These are phyloP conservation scores for Xylaria acuta DNA, from an alignment of 495 filamentous ascomycete genomes.

Conservation along the genomic window DNA sequence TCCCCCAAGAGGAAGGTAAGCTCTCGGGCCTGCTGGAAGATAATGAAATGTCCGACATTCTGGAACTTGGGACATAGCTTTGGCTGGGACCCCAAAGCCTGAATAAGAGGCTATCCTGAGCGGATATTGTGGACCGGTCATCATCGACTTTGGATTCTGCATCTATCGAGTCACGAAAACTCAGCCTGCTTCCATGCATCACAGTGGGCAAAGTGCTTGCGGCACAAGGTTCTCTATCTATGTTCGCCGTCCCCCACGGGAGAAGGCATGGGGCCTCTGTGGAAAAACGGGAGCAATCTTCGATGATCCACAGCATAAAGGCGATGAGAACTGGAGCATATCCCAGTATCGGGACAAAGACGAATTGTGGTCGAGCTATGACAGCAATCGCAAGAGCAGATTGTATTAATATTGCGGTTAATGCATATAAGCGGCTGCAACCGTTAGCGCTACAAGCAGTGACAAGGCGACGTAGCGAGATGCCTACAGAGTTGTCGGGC, in stretches of 20 bases:
- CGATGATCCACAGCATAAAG: conserved; percentile 22
- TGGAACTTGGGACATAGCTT: conserved; percentile 30
- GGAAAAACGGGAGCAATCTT: conserved; percentile 17
- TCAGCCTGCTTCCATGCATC: conserved; percentile 1
- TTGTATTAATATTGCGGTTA: conserved; percentile 4
- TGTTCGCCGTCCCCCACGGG: conserved; percentile 3
- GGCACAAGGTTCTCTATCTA: neutral
- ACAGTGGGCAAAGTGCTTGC: neutral
- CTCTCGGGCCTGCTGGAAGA: conserved; percentile 26
- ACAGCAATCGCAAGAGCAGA: neutral
- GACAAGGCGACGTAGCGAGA: neutral
- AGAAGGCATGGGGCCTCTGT: neutral
- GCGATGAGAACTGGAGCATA: conserved; percentile 19
- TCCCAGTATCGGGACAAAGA: neutral
- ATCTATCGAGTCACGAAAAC: conserved; percentile 14
- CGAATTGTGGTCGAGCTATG: neutral
- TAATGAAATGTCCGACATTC: conserved; percentile 37
- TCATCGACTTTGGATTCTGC: conserved; percentile 12
- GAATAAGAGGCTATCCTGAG: conserved; percentile 20
- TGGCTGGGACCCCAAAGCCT: conserved; percentile 24
- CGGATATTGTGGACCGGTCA: neutral
- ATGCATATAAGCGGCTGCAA: conserved; percentile 17
- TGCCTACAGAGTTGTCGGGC: conserved; percentile 12
- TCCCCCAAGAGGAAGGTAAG: conserved; percentile 36
- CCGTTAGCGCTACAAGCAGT: neutral